Evolutionary conservation across 331 rosid species (phyloP), one percentile per base, ranked within the genome.

Genomic region (Stylosanthes scabra): DNA sequence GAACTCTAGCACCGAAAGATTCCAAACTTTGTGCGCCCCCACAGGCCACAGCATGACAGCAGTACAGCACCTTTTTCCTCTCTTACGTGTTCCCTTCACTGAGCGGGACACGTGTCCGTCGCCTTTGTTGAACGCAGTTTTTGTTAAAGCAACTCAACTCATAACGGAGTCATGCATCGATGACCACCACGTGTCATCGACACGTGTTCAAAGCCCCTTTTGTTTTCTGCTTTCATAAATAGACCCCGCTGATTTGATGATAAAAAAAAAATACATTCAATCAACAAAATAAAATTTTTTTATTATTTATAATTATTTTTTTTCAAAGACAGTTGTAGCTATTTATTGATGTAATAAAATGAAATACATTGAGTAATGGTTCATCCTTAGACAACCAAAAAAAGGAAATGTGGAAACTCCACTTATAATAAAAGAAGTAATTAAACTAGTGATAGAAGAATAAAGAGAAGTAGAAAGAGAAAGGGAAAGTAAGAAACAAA

Each of bases 51-150:
- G 3, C 25, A 20, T 20, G 25, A 20, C 25, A 20, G 25, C 25
- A 20, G 25, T 20, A 52, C 29, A n/a, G 2, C 2, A n/a, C 52
- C 84, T 78, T 75, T 52, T 55, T 4, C 14, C 58, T 7, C 10
- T 57, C 77, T 56, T 74, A 62, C 84, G 80, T 74, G 80, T 63
- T 12, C 78, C 85, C 76, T 61, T 73, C 61, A 28, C 37, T 9
- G 4, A 1, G 10, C 7, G 15, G 78, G 75, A 82, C 80, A 72
- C 79, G 86, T 85, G 90, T 87, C 92, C 1, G 89, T 87, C 90
- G 1, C 39, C 1, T 7, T 42, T 5, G 0, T 11, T 61, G 63
- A 46, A 20, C n/a, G 47, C 0, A 3, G 39, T 13, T 47, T 37
- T 47, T 37, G 69, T 37, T 67, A 68, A 59, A 67, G 34, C 1